Conservation (phyloP, 23 red algal genomes). For the Cyanidiococcus yangmingshanensis region DNA sequence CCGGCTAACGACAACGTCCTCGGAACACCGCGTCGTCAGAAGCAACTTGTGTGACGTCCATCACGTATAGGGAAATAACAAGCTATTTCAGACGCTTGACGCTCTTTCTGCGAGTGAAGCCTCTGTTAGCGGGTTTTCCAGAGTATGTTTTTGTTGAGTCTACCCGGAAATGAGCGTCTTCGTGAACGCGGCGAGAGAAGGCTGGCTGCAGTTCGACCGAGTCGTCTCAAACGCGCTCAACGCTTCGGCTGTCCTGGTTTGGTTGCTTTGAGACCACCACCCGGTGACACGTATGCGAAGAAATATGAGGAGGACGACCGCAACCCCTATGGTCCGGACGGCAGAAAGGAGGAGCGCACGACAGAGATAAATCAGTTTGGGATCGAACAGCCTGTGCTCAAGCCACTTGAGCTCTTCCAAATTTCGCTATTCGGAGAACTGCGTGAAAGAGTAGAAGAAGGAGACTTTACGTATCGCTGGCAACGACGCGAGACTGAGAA, state of each 20-base stretch:
- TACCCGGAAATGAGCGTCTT: no score
- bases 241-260: neutral
- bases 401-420: neutral
- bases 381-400: neutral
- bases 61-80: no score
- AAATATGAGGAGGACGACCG: neutral
- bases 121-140: no score
- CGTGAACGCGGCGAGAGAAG: no score
- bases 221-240: no score
- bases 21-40: no score
- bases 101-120: no score
- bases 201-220: no score
- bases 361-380: neutral
- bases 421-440: neutral
- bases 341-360: neutral
- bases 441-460: neutral
- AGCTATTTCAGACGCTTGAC: no score
- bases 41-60: no score
- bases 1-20: no score
- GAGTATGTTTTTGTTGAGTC: no score
- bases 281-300: neutral
- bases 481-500: neutral
- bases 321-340: neutral
- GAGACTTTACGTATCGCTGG: constrained; percentile 5
- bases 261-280: neutral